A percentile compares a stretch with the other conserved stretches of the same genome.
These are phyloP conservation scores for Cercospora sp. DNA, from an alignment of 2,329 filamentous ascomycete species.

Conservation along the genomic window DNA sequence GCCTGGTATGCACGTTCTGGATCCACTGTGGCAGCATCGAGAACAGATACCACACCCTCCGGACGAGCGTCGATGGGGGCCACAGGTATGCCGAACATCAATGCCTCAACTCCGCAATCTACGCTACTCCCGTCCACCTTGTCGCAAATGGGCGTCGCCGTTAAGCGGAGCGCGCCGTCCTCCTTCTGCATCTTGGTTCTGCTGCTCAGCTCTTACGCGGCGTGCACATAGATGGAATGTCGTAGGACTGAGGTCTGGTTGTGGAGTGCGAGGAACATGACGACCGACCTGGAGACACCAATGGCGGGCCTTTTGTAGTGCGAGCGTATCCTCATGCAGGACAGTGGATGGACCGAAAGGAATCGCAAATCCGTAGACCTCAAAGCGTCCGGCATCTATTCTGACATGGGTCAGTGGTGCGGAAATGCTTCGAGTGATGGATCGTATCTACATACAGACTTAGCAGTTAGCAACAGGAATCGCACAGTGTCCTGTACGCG, in stretches of 20 bases:
- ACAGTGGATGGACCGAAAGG: not conserved
- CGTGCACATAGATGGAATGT: not conserved
- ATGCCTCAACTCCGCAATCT: not conserved
- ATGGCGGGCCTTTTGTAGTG: not conserved
- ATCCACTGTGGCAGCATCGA: not conserved
- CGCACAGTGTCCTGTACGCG: not conserved
- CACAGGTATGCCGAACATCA: not conserved
- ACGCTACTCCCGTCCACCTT: not conserved
- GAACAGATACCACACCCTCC: not conserved
- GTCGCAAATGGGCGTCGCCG: not conserved
- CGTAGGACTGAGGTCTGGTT: not conserved
- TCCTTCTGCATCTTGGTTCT: not conserved
- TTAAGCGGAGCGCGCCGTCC: not conserved
- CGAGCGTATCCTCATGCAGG: not conserved
- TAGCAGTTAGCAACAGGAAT: not conserved
- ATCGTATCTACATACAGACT: not conserved
- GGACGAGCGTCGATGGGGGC: not conserved
- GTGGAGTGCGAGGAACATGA: not conserved
- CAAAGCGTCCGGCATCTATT: not conserved
- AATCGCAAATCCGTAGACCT: not conserved
- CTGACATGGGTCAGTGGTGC: not conserved
- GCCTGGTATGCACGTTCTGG: not conserved
- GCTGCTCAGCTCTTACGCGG: not conserved
- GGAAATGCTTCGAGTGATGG: not conserved
- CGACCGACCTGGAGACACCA: too few species aligned